A percentile compares a stretch with the other conserved stretches of the same genome.
Conservation (phyloP, 148 eudicot genomes). For the Rhododendron simsii region DNA sequence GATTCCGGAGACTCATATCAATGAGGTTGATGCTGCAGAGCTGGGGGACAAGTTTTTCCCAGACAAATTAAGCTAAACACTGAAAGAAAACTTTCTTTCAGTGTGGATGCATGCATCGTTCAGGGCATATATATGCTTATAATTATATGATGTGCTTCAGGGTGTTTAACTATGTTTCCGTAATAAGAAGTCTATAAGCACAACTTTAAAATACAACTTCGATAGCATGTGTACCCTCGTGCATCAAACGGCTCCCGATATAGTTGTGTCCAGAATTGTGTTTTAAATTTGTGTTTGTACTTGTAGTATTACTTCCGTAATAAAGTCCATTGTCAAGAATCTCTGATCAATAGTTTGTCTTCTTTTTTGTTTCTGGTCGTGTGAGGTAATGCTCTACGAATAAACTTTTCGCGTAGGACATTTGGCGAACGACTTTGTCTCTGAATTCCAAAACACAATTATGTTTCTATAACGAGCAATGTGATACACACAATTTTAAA, state of each 20-base stretch:
- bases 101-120: not conserved
- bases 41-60: constrained; percentile 15
- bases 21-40: constrained; percentile 17
- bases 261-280: no score
- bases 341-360: not conserved
- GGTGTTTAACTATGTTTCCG: not conserved
- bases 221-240: no score
- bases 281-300: no score
- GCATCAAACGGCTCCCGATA: no score
- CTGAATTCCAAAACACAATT: no score
- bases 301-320: no score
- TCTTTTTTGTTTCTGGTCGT: no score
- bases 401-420: no score
- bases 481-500: no score
- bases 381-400: no score
- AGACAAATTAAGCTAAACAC: not conserved
- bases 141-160: not conserved
- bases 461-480: no score
- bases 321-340: not conserved
- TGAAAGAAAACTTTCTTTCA: not conserved
- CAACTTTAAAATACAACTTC: not conserved
- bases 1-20: constrained; percentile 24
- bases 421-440: no score
- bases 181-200: not conserved
- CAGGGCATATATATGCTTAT: not conserved